These are phyloP conservation scores for Aspergillus thermomutatus DNA, from an alignment of 2,329 filamentous ascomycete species.

Conservation along the genomic window DNA sequence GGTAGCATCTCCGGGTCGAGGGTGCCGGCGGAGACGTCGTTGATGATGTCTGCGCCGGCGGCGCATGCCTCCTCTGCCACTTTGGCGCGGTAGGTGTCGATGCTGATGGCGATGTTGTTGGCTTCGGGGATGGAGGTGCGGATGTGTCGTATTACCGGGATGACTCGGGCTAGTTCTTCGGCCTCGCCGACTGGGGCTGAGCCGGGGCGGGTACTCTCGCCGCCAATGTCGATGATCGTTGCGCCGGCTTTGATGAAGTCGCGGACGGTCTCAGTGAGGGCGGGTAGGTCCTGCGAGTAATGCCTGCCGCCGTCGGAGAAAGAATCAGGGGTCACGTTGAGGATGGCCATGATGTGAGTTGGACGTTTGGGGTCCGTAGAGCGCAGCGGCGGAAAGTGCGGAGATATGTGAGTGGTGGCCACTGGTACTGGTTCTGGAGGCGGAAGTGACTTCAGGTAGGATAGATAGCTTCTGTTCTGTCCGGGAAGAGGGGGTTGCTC, in stretches of 20 bases:
- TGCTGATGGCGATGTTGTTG: conserved; percentile 66
- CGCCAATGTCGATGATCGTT: conserved; percentile 86
- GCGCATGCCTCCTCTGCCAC: conserved; percentile 74
- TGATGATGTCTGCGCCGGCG: conserved; percentile 87
- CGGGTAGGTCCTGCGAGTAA: conserved; percentile 43
- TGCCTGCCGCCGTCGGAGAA: conserved; percentile 87
- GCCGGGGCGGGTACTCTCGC: conserved; percentile 84
- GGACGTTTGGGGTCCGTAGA: conserved; percentile 53
- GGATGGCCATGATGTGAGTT: conserved; percentile 86
- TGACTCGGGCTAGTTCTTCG: conserved; percentile 73
- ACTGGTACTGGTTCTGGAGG: conserved; percentile 34
- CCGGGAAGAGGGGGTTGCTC: conserved; percentile 30
- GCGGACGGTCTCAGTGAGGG: conserved; percentile 58
- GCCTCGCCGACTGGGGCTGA: conserved; percentile 64
- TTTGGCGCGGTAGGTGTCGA: conserved; percentile 86
- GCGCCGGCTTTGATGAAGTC: conserved; percentile 66
- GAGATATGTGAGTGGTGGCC: conserved; percentile 38
- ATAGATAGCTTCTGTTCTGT: conserved; percentile 30
- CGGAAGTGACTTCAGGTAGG: conserved; percentile 33
- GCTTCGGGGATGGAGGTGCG: conserved; percentile 61
- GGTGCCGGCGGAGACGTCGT: conserved; percentile 82
- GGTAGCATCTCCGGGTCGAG: conserved; percentile 79
- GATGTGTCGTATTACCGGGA: conserved; percentile 75
- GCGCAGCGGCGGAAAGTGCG: conserved; percentile 52
- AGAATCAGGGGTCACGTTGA: conserved; percentile 93